Evolutionary conservation across 1,284 basidiomycete species (phyloP), one percentile per base, ranked within the genome.

Genomic region (Boletus albobrunnescens): DNA sequence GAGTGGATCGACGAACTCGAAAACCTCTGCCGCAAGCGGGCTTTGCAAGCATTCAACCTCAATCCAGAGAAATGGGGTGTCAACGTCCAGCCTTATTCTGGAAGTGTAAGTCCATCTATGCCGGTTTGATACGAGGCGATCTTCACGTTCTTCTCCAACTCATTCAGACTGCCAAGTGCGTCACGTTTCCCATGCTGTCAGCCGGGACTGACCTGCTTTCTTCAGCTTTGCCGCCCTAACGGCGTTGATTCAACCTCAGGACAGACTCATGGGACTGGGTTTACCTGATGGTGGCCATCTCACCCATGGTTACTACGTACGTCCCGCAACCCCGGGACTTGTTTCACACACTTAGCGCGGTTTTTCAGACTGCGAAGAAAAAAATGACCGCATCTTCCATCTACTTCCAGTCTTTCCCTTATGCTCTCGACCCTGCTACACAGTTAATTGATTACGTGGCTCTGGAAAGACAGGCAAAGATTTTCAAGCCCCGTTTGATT

Each of bases 321-420:
- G 81, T 72, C 17, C 13, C 16, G 10, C 12, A 10, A 4, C 4
- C n/a, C 22, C 30, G 17, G 27, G n/a, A 19, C 10, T 19, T 26
- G 16, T 16, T 73, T 70, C 53, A 67, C 75, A 71, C 45, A 46
- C 31, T 50, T 3, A 47, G 27, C 23, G 31, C 23, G 32, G 31
- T 37, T 48, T 36, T 47, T 71, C 61, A 89, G 87, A 98, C 94
- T 54, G 94, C 94, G 55, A 97, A 97, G 77, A 96, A 97, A 81
- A 99, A 99, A 76, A 99, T 99, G 84, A 97, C 95, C 44, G 94
- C 96, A 22, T 99, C 95, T 33, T 98, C 95, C 16, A 98, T 99
- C 76, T 99, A 99, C 81, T 99, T 99, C 88, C 94, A 99, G 72
- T 97, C 95, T 38, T 81, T 98, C 70, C 96, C 96, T 41, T 99